phyloP scores from a whole-genome alignment of 2,329 filamentous ascomycete genomes.

The Aspergillus puulaauensis region DNA sequence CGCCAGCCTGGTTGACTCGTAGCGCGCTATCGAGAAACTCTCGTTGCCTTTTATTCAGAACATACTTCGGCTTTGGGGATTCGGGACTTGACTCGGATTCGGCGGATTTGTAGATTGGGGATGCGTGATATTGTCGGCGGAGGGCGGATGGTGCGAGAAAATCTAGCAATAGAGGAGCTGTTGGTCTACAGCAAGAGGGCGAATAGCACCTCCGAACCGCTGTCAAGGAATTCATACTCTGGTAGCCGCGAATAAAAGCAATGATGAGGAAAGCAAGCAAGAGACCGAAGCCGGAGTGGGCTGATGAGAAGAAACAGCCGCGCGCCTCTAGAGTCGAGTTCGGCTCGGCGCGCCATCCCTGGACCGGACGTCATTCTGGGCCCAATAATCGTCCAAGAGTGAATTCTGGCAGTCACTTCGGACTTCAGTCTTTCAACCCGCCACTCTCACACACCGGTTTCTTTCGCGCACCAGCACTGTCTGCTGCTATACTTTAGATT shows the following conservation, averaged over 20 bases:
- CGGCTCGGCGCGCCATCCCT: constrained; percentile 27
- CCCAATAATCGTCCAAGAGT: constrained; percentile 10
- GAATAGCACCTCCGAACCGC: constrained; percentile 22
- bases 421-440: constrained; percentile 12
- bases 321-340: constrained; percentile 27
- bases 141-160: constrained; percentile 35
- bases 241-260: background rate
- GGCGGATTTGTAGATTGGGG: constrained; percentile 28
- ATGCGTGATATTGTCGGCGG: constrained; percentile 25
- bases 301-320: constrained; percentile 20
- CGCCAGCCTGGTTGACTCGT: constrained; percentile 94
- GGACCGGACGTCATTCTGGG: constrained; percentile 31
- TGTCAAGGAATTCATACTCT: constrained; percentile 25
- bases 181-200: constrained; percentile 13
- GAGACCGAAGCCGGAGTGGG: constrained; percentile 1
- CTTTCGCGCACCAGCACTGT: background rate
- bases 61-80: constrained; percentile 43
- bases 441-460: constrained; percentile 6
- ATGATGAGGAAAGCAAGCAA: background rate
- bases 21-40: constrained; percentile 77
- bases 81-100: constrained; percentile 23
- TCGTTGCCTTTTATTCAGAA: constrained; percentile 68
- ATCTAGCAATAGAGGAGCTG: constrained; percentile 32
- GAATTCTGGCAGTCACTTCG: constrained; percentile 13
- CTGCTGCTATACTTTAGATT: background rate